phyloP scores from a whole-genome alignment of 2,329 filamentous ascomycete species.

The Penicillium sp. region DNA sequence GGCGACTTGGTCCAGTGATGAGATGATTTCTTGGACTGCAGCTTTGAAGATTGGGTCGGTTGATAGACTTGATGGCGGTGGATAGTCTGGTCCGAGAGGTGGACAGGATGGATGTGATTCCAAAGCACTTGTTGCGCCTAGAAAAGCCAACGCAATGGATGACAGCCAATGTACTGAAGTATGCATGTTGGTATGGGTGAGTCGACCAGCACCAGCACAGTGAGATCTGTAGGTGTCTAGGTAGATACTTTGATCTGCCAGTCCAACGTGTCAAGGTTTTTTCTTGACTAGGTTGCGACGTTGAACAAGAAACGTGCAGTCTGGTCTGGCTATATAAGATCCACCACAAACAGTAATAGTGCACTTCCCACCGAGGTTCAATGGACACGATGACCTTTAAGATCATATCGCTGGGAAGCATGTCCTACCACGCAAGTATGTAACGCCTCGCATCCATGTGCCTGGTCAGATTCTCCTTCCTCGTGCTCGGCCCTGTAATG shows the following conservation, averaged over 20 bases:
- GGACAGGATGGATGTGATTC: slow-evolving; percentile 1
- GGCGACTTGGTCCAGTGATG: slow-evolving; percentile 1
- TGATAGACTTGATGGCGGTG: slow-evolving; percentile 2
- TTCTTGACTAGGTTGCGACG: too few relatives aligned
- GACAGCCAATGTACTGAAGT: not conserved
- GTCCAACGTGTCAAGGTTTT: too few relatives aligned
- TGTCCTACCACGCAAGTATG: not conserved
- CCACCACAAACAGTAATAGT: too few relatives aligned
- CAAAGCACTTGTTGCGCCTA: not conserved
- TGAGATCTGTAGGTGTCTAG: too few relatives aligned
- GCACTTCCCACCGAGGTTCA: too few relatives aligned
- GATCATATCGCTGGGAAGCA: too few relatives aligned
- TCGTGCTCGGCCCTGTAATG: not conserved
- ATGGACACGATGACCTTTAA: too few relatives aligned
- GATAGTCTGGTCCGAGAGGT: slow-evolving; percentile 7
- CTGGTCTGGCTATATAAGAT: too few relatives aligned
- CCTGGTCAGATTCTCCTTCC: not conserved
- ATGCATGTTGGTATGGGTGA: not conserved
- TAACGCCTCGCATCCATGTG: not conserved
- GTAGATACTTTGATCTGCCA: too few relatives aligned
- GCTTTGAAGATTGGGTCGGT: not conserved
- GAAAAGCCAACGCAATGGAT: not conserved
- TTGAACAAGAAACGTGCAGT: too few relatives aligned
- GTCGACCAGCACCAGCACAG: not conserved
- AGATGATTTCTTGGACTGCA: slow-evolving; percentile 2